Conservation (phyloP, 768 basidiomycete species). For the Psilocybe tampanensis region DNA sequence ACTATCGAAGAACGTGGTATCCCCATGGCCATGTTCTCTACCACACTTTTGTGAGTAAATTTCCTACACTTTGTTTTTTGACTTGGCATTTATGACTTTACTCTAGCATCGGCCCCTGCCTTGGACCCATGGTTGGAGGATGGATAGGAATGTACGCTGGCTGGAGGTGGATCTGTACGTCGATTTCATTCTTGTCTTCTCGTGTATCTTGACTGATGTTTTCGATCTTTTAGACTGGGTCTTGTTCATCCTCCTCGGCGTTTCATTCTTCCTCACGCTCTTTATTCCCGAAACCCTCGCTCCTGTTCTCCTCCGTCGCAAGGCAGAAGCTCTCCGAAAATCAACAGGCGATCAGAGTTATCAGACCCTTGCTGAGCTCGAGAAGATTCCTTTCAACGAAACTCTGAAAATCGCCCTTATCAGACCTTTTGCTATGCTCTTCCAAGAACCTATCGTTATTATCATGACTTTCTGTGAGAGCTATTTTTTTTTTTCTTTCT, state of each 20-base stretch:
- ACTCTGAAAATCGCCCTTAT: conserved; percentile 38
- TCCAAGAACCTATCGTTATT: conserved; percentile 46
- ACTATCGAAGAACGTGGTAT: conserved; percentile 41
- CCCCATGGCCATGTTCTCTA: conserved; percentile 52
- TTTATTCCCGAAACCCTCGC: conserved; percentile 57
- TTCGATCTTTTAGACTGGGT: conserved; percentile 37
- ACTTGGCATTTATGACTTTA: neutral
- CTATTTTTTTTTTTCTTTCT: neutral
- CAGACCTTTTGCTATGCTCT: conserved; percentile 43
- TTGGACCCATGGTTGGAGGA: conserved; percentile 53
- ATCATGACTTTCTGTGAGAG: conserved; percentile 43
- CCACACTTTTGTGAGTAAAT: conserved; percentile 43
- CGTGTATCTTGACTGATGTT: neutral
- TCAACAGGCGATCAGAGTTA: conserved; percentile 37
- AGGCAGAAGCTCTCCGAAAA: conserved; percentile 42
- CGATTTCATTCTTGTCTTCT: neutral
- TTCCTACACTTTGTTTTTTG: neutral
- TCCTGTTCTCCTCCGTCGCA: conserved; percentile 44
- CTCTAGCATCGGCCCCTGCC: conserved; percentile 42
- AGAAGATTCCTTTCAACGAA: conserved; percentile 32
- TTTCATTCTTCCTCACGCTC: conserved; percentile 37
- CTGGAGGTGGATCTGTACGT: conserved; percentile 47
- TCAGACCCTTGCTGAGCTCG: conserved; percentile 40
- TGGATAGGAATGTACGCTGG: conserved; percentile 48
- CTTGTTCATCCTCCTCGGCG: conserved; percentile 43